Evolutionary conservation across 2,329 filamentous ascomycete species (phyloP), one percentile per base, ranked within the genome.

Genomic region (Cladophialophora bantiana): DNA sequence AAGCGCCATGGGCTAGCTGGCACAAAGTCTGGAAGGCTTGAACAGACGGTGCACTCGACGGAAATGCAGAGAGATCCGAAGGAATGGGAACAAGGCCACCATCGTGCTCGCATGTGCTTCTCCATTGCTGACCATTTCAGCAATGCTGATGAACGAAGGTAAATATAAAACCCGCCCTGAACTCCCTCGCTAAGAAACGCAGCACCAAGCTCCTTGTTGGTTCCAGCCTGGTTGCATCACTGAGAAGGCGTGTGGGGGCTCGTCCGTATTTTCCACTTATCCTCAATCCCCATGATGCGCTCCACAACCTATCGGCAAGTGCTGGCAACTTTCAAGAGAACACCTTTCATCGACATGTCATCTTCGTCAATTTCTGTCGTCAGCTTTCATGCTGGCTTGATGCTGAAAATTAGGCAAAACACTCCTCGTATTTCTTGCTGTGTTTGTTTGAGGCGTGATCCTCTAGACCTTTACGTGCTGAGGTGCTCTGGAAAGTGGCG

Each of bases 371-470:
- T 50, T 2, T 26, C 45, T 50, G 18, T 26, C 45, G 4, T 0
- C 1, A 4, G 18, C 5, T 7, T n/a, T 45, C n/a, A 7, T 1
- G 6, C 18, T 50, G 18, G 20, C 26, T 26, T 50, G 45, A 50
- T 50, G n/a, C 18, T 50, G 45, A 3, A 2, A 31, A 4, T 7
- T 50, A 68, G n/a, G 52, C 88, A 80, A 94, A 94, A 81, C 91
- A 93, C 50, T 92, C 89, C 59, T 83, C 77, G 34, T 92, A 82
- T 50, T 84, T 83, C 83, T 92, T 92, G 82, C 81, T 61, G 82
- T 94, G 91, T 84, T 92, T 93, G 81, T 92, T 92, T 70, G 80
- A 77, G 69, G 90, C 89, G 78, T 94, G 91, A 75, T 90, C 87
- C 67, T 84, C 86, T 69, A 93, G 86, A 69, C 90, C 88, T 74